These are phyloP conservation scores for Russula compacta DNA, from an alignment of 768 basidiomycete species.

Conservation along the genomic window DNA sequence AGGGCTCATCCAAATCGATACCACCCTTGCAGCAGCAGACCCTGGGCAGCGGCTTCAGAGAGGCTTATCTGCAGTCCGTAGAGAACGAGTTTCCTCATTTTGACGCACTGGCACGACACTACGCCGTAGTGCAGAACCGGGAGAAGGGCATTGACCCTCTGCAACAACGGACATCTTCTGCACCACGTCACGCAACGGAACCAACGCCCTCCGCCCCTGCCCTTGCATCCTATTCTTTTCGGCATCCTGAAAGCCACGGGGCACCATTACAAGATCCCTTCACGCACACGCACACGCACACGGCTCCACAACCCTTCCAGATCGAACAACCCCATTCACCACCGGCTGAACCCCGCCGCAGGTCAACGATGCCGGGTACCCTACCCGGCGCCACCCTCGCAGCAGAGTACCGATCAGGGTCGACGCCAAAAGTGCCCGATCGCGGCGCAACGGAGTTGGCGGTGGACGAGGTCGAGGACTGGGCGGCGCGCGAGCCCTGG, in stretches of 20 bases:
- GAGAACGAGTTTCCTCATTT: background rate
- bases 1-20: constrained; percentile 4
- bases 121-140: background rate
- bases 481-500: constrained; percentile 17
- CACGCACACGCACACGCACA: background rate
- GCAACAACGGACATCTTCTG: background rate
- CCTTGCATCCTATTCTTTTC: background rate
- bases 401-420: background rate
- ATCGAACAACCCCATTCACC: background rate
- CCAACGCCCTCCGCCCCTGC: background rate
- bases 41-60: too few species aligned
- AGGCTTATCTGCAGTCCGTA: background rate
- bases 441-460: background rate
- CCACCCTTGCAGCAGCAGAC: background rate
- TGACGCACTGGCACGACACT: constrained; percentile 4
- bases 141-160: background rate
- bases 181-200: background rate
- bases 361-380: constrained; percentile 10
- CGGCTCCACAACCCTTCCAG: background rate
- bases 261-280: background rate
- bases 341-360: background rate
- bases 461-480: constrained; percentile 3
- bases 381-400: background rate
- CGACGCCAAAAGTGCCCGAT: background rate
- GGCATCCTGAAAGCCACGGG: background rate